A percentile compares a stretch with the other conserved stretches of the same genome.
These are phyloP conservation scores for Madurella fahalii DNA, from an alignment of 2,329 filamentous ascomycete species.

Conservation along the genomic window DNA sequence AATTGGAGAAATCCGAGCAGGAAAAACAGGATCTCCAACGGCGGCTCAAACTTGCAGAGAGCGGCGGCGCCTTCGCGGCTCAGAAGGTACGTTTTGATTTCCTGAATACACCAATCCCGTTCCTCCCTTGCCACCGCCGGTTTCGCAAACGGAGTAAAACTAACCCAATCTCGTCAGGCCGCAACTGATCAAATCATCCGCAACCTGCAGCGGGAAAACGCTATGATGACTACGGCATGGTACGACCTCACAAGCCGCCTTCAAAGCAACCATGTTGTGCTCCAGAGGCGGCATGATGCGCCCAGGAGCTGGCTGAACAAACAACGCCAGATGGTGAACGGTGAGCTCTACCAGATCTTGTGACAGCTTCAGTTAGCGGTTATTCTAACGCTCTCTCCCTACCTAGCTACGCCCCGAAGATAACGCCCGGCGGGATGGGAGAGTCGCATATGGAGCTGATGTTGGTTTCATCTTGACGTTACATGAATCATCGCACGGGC, in stretches of 20 bases:
- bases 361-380: neutral
- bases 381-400: neutral
- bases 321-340: constrained; percentile 69
- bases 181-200: constrained; percentile 55
- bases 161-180: constrained; percentile 34
- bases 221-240: constrained; percentile 78
- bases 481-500: too few relatives aligned
- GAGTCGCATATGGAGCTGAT: constrained; percentile 8
- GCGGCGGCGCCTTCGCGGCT: constrained; percentile 45
- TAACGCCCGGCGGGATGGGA: constrained; percentile 37
- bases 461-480: neutral
- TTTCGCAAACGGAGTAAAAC: neutral
- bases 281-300: constrained; percentile 69
- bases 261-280: constrained; percentile 76
- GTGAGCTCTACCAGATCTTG: constrained; percentile 32
- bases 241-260: constrained; percentile 75
- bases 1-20: constrained; percentile 55
- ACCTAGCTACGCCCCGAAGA: constrained; percentile 42
- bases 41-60: constrained; percentile 50
- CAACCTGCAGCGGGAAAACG: constrained; percentile 72
- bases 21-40: constrained; percentile 54
- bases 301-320: constrained; percentile 82
- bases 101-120: neutral
- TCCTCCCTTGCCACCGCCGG: neutral
- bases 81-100: constrained; percentile 48